Conservation (phyloP, 306 rosid species). For the Ormosia semicastrata region DNA sequence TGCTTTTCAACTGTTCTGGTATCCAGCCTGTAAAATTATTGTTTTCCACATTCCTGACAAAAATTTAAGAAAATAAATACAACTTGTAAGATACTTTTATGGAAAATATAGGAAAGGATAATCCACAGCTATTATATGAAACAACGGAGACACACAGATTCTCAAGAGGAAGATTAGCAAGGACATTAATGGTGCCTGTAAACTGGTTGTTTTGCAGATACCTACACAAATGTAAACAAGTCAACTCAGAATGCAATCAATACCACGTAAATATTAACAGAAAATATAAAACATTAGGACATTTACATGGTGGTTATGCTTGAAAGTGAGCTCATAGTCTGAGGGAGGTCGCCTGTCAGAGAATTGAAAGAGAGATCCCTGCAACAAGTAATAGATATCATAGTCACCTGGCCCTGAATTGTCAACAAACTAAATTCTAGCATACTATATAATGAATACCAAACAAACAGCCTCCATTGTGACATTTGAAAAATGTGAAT, state of each 20-base stretch:
- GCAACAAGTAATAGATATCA: slow-evolving; percentile 41
- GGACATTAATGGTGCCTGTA: slow-evolving; percentile 79
- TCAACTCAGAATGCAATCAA: slow-evolving; percentile 27
- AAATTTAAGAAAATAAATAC: slow-evolving; percentile 23
- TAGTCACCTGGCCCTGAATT: slow-evolving; percentile 1
- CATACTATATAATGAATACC: background rate
- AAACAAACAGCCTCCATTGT: background rate
- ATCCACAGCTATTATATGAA: slow-evolving; percentile 21
- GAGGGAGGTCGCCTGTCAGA: slow-evolving; percentile 76
- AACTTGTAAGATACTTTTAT: background rate
- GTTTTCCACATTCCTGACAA: slow-evolving; percentile 76
- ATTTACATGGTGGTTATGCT: slow-evolving; percentile 66
- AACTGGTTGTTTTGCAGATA: slow-evolving; percentile 86
- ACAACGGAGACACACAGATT: slow-evolving; percentile 51
- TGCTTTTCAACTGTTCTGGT: slow-evolving; percentile 71
- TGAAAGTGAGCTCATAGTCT: slow-evolving; percentile 79
- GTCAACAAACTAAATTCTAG: slow-evolving; percentile 13
- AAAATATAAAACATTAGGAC: background rate
- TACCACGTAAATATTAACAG: slow-evolving; percentile 21
- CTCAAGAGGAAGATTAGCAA: slow-evolving; percentile 82
- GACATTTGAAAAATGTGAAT: background rate
- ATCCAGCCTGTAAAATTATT: slow-evolving; percentile 90
- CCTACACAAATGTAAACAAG: slow-evolving; percentile 46
- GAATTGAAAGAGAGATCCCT: slow-evolving; percentile 92
- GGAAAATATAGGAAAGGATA: slow-evolving; percentile 6